phyloP scores from a whole-genome alignment of 163 green algal species.

The Scenedesmus sp. region DNA sequence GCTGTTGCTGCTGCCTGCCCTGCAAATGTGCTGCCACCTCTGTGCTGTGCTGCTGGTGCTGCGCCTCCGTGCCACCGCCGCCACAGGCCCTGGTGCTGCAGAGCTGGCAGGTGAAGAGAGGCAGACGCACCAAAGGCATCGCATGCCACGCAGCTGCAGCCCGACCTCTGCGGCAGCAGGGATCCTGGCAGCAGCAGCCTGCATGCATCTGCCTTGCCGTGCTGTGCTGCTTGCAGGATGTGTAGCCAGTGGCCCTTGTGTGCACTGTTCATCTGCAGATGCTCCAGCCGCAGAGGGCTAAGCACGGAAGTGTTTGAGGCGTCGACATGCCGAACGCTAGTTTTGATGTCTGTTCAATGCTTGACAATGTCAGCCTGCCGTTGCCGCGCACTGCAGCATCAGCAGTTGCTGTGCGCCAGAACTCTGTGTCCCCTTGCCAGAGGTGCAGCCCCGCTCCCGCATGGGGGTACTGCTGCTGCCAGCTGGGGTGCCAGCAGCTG shows the following conservation, averaged over 20 bases:
- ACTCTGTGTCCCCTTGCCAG: neutral
- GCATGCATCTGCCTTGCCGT: neutral
- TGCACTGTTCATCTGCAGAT: neutral
- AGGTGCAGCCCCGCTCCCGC: neutral
- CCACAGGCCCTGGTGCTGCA: conserved; percentile 15
- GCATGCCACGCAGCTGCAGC: neutral
- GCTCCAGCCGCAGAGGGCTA: too few relatives aligned
- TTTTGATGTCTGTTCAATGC: too few relatives aligned
- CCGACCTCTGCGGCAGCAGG: neutral
- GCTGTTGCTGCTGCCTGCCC: neutral
- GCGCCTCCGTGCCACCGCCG: neutral
- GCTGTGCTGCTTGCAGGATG: neutral
- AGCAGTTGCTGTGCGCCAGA: too few relatives aligned
- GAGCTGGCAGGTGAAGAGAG: conserved; percentile 22
- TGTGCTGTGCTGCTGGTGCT: neutral
- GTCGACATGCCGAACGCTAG: too few relatives aligned
- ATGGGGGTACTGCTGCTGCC: neutral
- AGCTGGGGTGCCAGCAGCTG: neutral
- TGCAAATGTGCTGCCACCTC: neutral
- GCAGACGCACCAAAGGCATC: neutral
- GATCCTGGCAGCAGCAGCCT: neutral
- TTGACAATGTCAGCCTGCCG: too few relatives aligned
- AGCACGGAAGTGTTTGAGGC: too few relatives aligned
- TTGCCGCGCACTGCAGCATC: neutral
- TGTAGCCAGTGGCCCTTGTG: neutral